Conservation (phyloP, 306 rosid genomes). For the Ammopiptanthus mongolicus region DNA sequence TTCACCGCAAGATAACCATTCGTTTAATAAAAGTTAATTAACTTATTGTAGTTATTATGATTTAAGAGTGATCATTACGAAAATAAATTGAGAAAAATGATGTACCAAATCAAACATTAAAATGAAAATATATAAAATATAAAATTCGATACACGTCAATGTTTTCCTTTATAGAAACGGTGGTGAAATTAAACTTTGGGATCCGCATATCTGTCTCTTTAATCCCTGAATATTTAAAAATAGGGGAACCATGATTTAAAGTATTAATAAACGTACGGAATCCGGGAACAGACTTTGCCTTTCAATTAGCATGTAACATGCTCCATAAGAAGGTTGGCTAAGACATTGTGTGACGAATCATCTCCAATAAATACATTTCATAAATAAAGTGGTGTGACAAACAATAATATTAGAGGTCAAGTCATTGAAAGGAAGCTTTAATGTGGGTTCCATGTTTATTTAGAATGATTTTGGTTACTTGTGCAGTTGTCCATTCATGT, state of each 20-base stretch:
- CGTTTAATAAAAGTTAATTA: no score
- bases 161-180: background rate
- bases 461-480: conserved; percentile 12
- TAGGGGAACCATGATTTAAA: background rate
- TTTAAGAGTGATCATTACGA: background rate
- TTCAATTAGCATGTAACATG: background rate
- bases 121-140: background rate
- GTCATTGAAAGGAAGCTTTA: conserved; percentile 3
- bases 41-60: background rate
- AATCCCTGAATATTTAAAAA: no score
- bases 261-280: background rate
- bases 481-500: background rate
- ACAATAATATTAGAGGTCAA: conserved; percentile 15
- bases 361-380: background rate
- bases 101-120: background rate
- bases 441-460: conserved; percentile 8
- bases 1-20: no score
- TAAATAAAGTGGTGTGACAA: background rate
- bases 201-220: no score
- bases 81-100: background rate
- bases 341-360: background rate
- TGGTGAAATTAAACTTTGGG: background rate
- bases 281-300: background rate
- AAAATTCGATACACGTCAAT: background rate
- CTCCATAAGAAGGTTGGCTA: background rate